Percentiles rank a stretch among this genome's conserved stretches.
Conservation (phyloP, 257 asterid genomes). For the Nicotiana tabacum region DNA sequence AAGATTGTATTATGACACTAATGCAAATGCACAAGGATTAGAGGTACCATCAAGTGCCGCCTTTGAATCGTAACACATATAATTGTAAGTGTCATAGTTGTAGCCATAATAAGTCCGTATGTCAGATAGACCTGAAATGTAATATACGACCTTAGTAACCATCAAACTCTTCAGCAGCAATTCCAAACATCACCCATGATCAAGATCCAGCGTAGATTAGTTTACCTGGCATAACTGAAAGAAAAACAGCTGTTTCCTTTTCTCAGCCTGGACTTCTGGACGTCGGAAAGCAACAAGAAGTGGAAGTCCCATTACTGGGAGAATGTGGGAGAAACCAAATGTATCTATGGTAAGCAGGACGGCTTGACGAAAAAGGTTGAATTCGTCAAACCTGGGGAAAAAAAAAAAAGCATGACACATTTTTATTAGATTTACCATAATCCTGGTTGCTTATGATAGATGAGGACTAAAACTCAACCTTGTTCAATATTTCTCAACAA, state of each 20-base stretch:
- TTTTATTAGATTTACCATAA: background rate
- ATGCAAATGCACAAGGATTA: background rate
- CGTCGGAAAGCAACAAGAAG: conserved; percentile 45
- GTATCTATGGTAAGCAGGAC: conserved; percentile 77
- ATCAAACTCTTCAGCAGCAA: background rate
- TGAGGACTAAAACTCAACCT: background rate
- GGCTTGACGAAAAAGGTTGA: conserved; percentile 83
- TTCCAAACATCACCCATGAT: background rate
- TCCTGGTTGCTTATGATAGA: background rate
- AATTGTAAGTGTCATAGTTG: conserved; percentile 63
- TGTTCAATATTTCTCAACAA: too few relatives aligned
- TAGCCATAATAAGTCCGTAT: conserved; percentile 59
- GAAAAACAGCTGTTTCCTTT: conserved; percentile 33
- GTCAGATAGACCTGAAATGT: conserved; percentile 70
- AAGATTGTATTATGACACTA: background rate
- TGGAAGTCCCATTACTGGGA: conserved; percentile 82
- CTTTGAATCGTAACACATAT: conserved; percentile 80
- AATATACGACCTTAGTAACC: background rate
- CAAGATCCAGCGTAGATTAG: background rate
- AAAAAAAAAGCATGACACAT: conserved; percentile 14
- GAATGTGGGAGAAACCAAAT: conserved; percentile 81
- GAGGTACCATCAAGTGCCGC: conserved; percentile 87
- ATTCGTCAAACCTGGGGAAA: conserved; percentile 72
- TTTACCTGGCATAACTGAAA: conserved; percentile 60
- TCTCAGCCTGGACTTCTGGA: conserved; percentile 23